Evolutionary conservation across 2,329 filamentous ascomycete genomes (phyloP), one percentile per base, ranked within the genome.

Genomic region (Hypoxylon sp.): DNA sequence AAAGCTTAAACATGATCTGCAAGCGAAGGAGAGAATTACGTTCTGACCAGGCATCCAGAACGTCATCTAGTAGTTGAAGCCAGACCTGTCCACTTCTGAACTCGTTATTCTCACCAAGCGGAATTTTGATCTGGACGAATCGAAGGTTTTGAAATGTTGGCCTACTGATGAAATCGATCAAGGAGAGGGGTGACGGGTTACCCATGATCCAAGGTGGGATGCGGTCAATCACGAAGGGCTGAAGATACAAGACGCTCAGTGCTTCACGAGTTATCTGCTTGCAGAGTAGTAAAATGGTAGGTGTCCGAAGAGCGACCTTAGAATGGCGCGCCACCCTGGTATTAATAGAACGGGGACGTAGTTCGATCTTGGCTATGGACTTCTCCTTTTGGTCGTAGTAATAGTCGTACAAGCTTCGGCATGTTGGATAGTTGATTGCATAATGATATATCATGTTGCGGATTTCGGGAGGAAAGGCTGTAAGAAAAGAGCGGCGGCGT

Each of bases 241-340:
- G 71, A 1, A 74, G 48, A 17, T 69, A 70, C 0, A 81, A 70
- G 3, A 79, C 24, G 33, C 70, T 70, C 9, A 79, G 61, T n/a
- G 76, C 76, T 70, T 81, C 79, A 31, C 61, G 62, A 0, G 79
- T 80, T 53, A 80, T 76, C 63, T 74, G 70, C 53, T 76, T 78
- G 68, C 77, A 79, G 50, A 81, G 77, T 9, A 81, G 75, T 8
- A 80, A 73, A 29, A 81, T 77, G 13, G 75, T 76, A 1, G 79
- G 78, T 3, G 78, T 79, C 47, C 48, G 63, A 13, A 77, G 66
- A 26, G 31, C 33, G 50, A 71, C 54, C 37, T 46, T 58, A 50
- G 69, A 60, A 26, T 42, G 35, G 17, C 47, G 47, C n/a, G 62
- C 48, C 8, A 64, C 35, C 29, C 26, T 65, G 31, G 63, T 47